Percentiles rank a stretch among this genome's conserved stretches.
Evolutionary conservation across 257 asterid species (phyloP).

Genomic region (Solanum chiquidenum): DNA sequence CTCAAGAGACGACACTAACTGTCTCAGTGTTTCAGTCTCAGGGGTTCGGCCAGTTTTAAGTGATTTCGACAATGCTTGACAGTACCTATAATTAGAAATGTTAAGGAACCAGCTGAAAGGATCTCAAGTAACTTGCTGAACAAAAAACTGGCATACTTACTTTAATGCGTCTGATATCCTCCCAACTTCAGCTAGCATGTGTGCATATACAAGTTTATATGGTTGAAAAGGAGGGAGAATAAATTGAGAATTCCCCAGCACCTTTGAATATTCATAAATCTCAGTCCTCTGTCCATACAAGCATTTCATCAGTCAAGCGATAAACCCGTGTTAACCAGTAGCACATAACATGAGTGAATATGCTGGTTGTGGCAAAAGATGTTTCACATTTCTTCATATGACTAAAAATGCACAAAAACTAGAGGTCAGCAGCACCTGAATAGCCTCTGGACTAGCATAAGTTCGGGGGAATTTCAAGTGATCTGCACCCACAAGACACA

Average conservation of each 20-base stretch:
- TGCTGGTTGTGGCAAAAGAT: neutral
- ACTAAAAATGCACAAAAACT: neutral
- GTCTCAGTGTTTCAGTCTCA: constrained; percentile 70
- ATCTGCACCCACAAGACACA: constrained; percentile 96
- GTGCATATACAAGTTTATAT: constrained; percentile 82
- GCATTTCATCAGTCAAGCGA: neutral
- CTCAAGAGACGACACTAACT: constrained; percentile 64
- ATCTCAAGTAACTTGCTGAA: neutral
- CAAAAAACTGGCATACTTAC: constrained; percentile 23
- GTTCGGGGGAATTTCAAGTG: constrained; percentile 89
- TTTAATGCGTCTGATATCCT: constrained; percentile 78
- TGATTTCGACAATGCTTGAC: constrained; percentile 76
- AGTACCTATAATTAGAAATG: constrained; percentile 47
- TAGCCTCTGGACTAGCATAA: constrained; percentile 91
- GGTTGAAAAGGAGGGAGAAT: constrained; percentile 91
- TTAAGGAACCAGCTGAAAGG: constrained; percentile 4
- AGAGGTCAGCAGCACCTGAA: constrained; percentile 53
- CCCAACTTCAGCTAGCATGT: constrained; percentile 97
- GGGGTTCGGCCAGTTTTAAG: constrained; percentile 78
- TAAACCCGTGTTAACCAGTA: neutral
- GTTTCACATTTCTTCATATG: neutral
- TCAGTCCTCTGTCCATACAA: constrained; percentile 77
- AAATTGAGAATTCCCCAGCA: constrained; percentile 90
- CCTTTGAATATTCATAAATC: constrained; percentile 82
- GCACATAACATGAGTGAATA: neutral